These are phyloP conservation scores for Aspergillus bridgeri DNA, from an alignment of 495 filamentous ascomycete species.

Conservation along the genomic window DNA sequence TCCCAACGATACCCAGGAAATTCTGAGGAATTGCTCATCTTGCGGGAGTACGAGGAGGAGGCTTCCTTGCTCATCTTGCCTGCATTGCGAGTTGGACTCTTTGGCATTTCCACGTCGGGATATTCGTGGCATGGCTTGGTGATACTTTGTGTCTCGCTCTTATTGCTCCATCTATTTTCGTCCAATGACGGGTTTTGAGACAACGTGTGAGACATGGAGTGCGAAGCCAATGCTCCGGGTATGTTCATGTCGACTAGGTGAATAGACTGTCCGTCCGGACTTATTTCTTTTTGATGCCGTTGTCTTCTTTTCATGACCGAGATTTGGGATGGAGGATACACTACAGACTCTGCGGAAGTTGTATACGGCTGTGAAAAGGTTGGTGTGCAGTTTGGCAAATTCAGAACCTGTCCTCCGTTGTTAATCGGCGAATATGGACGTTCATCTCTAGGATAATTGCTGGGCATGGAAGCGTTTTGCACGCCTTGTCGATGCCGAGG, in stretches of 20 bases:
- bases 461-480: background rate
- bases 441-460: background rate
- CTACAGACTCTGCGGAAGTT: slow-evolving; percentile 24
- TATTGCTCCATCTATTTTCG: slow-evolving; percentile 17
- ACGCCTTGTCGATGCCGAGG: background rate
- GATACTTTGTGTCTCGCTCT: slow-evolving; percentile 12
- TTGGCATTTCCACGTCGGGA: slow-evolving; percentile 3
- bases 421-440: slow-evolving; percentile 2
- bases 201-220: slow-evolving; percentile 18
- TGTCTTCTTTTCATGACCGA: slow-evolving; percentile 29
- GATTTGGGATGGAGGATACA: slow-evolving; percentile 16
- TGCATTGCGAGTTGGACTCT: slow-evolving; percentile 7
- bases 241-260: slow-evolving; percentile 37
- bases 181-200: slow-evolving; percentile 25
- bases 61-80: slow-evolving; percentile 7
- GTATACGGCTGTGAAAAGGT: slow-evolving; percentile 8
- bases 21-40: slow-evolving; percentile 17
- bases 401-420: background rate
- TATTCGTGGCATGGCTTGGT: slow-evolving; percentile 17
- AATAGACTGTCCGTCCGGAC: slow-evolving; percentile 21
- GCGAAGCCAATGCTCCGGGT: slow-evolving; percentile 27
- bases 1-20: slow-evolving; percentile 4
- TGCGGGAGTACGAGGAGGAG: slow-evolving; percentile 31
- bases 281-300: slow-evolving; percentile 10
- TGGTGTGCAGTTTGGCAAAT: slow-evolving; percentile 4